Evolutionary conservation across 371 early-diverging fungal genomes (phyloP).

Genomic region (Funneliformis caledonium): DNA sequence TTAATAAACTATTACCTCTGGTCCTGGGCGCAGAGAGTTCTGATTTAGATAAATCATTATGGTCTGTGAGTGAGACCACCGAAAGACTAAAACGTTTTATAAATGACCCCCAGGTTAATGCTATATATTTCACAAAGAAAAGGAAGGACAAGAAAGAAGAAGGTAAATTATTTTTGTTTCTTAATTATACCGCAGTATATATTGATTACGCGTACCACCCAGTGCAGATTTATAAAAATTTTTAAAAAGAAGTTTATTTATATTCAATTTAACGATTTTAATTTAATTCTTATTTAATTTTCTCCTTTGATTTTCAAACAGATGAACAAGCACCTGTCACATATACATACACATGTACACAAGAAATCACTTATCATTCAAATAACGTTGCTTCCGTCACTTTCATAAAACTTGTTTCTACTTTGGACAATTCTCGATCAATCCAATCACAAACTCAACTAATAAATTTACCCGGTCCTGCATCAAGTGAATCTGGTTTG

Average conservation of each 20-base stretch:
- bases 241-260: neutral
- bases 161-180: neutral
- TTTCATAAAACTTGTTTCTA: constrained; percentile 83
- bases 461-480: constrained; percentile 92
- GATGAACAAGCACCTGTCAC: constrained; percentile 42
- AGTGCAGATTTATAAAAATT: neutral
- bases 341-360: constrained; percentile 63
- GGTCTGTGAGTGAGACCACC: constrained; percentile 68
- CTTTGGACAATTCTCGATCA: constrained; percentile 76
- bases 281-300: neutral
- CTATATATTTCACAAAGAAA: constrained; percentile 83
- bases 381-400: constrained; percentile 84
- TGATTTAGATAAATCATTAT: constrained; percentile 66
- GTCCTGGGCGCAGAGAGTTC: constrained; percentile 70
- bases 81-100: constrained; percentile 82
- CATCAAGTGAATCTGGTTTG: constrained; percentile 55
- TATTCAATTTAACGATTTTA: neutral
- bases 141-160: constrained; percentile 56
- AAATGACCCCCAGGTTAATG: constrained; percentile 75
- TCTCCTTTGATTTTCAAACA: constrained; percentile 25
- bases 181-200: neutral
- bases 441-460: constrained; percentile 86
- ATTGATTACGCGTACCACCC: neutral
- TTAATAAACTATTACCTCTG: constrained; percentile 73
- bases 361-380: constrained; percentile 77